Evolutionary conservation across 176 grass and related monocot genomes (phyloP).

Genomic region (Raddia distichophylla): DNA sequence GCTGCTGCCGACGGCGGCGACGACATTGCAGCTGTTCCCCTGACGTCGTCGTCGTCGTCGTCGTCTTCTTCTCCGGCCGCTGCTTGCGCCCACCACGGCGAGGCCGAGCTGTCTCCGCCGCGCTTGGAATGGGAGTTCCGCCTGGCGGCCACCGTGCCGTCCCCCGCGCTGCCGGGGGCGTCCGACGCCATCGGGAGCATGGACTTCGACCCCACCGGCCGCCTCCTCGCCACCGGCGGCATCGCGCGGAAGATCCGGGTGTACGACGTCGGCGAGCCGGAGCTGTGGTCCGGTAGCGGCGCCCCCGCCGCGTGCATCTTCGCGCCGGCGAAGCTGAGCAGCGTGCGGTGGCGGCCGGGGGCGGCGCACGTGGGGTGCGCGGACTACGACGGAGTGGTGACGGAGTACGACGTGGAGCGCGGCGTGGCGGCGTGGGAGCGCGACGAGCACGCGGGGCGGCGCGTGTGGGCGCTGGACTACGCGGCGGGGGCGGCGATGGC

Average conservation of each 20-base stretch:
- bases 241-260: constrained; percentile 86
- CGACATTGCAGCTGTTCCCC: background rate
- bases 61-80: background rate
- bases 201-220: constrained; percentile 70
- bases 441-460: constrained; percentile 81
- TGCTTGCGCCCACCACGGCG: background rate
- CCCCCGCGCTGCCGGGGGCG: constrained; percentile 48
- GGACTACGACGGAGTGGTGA: constrained; percentile 96
- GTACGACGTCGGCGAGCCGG: constrained; percentile 44
- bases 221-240: constrained; percentile 84
- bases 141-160: constrained; percentile 61
- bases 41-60: too few relatives aligned
- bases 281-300: background rate
- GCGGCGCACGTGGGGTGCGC: constrained; percentile 55
- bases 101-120: constrained; percentile 52
- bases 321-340: constrained; percentile 95
- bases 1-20: background rate
- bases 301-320: constrained; percentile 63
- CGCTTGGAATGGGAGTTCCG: constrained; percentile 73
- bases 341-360: constrained; percentile 70
- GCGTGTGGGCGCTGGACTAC: constrained; percentile 91
- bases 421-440: constrained; percentile 63
- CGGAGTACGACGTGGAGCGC: constrained; percentile 83
- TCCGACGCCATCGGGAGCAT: constrained; percentile 72
- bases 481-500: constrained; percentile 46